phyloP scores from a whole-genome alignment of 257 asterid genomes.

The Gardenia jasminoides region DNA sequence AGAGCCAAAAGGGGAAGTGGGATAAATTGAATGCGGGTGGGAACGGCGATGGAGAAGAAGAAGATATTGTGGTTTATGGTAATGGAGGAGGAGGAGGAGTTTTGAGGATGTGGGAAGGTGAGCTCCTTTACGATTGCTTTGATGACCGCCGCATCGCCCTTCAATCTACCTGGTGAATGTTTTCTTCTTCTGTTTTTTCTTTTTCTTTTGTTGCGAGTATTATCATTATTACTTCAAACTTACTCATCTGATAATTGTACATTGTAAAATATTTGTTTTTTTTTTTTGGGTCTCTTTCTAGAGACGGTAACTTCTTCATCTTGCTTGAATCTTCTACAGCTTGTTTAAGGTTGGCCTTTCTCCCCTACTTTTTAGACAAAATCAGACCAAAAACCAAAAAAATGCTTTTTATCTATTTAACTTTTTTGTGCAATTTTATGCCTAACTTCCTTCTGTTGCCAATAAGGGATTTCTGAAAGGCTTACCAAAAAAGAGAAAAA shows the following conservation, averaged over 20 bases:
- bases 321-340: neutral
- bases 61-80: constrained; percentile 22
- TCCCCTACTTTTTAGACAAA: too few species aligned
- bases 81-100: constrained; percentile 66
- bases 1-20: constrained; percentile 72
- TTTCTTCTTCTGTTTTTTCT: neutral
- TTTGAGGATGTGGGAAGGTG: constrained; percentile 98
- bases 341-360: neutral
- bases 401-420: neutral
- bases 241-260: too few species aligned
- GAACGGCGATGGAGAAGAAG: constrained; percentile 30
- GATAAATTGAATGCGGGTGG: constrained; percentile 40
- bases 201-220: neutral
- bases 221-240: too few species aligned
- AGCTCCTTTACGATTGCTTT: constrained; percentile 64
- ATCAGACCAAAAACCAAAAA: too few species aligned
- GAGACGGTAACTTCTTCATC: neutral
- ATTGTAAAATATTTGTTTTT: neutral
- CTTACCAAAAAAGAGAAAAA: too few species aligned
- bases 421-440: neutral
- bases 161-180: constrained; percentile 67
- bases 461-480: neutral
- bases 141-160: constrained; percentile 75
- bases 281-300: neutral
- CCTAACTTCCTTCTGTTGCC: neutral